Evolutionary conservation across 306 rosid species (phyloP).

Genomic region (Trifolium subterraneum): DNA sequence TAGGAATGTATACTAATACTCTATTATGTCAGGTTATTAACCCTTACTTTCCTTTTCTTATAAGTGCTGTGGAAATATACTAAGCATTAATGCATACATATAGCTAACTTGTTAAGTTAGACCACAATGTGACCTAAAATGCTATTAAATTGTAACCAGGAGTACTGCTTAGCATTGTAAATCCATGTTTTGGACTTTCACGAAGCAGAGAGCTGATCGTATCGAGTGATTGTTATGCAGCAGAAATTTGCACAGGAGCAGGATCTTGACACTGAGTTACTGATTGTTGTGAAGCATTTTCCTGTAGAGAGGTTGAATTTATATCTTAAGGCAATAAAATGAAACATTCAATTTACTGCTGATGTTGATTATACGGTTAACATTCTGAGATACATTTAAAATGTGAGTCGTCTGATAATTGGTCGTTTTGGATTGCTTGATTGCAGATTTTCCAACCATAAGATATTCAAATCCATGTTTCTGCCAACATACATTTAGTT

Average conservation of each 20-base stretch:
- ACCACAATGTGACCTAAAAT: neutral
- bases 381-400: neutral
- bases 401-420: too few species aligned
- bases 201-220: neutral
- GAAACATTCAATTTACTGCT: neutral
- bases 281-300: constrained; percentile 3
- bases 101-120: neutral
- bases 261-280: neutral
- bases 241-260: constrained; percentile 6
- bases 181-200: neutral
- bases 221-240: constrained; percentile 1
- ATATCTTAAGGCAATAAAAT: neutral
- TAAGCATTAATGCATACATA: constrained; percentile 1
- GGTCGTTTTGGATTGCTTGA: too few species aligned
- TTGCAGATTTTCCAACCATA: too few species aligned
- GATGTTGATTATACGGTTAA: neutral
- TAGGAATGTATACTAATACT: too few species aligned
- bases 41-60: neutral
- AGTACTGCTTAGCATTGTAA: neutral
- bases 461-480: too few species aligned
- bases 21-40: neutral
- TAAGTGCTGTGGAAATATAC: neutral
- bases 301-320: neutral
- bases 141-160: neutral
- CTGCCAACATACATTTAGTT: too few species aligned